Percentiles rank a stretch among this genome's conserved stretches.
These are phyloP conservation scores for Ustilago vetiveriae DNA, from an alignment of 1,284 basidiomycete species.

Conservation along the genomic window DNA sequence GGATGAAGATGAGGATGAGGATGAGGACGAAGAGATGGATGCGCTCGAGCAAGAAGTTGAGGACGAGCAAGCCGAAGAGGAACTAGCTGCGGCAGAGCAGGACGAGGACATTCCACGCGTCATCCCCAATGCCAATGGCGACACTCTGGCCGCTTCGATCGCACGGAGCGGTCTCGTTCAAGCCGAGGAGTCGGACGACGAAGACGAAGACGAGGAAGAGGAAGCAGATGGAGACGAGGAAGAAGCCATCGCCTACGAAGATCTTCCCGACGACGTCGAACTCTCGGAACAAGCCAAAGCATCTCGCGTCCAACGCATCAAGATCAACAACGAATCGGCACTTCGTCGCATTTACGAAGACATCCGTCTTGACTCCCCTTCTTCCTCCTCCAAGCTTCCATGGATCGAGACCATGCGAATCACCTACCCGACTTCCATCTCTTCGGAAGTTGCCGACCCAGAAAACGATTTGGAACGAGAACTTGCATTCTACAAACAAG, in stretches of 20 bases:
- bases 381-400: slow-evolving; percentile 46
- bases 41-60: slow-evolving; percentile 20
- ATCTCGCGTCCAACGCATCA: slow-evolving; percentile 55
- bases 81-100: slow-evolving; percentile 9
- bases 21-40: slow-evolving; percentile 31
- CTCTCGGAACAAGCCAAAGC: slow-evolving; percentile 53
- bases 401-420: slow-evolving; percentile 66
- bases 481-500: slow-evolving; percentile 97
- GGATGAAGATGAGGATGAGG: slow-evolving; percentile 37
- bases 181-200: slow-evolving; percentile 45
- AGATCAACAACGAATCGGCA: slow-evolving; percentile 61
- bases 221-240: slow-evolving; percentile 23
- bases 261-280: slow-evolving; percentile 54
- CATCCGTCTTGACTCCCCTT: slow-evolving; percentile 53
- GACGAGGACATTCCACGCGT: slow-evolving; percentile 36
- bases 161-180: slow-evolving; percentile 59
- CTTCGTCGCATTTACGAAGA: slow-evolving; percentile 55
- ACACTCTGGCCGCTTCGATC: slow-evolving; percentile 62
- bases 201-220: slow-evolving; percentile 45
- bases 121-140: slow-evolving; percentile 48
- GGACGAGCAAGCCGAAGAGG: slow-evolving; percentile 22
- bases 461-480: slow-evolving; percentile 91
- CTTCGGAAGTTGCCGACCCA: slow-evolving; percentile 72
- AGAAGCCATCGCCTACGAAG: slow-evolving; percentile 46
- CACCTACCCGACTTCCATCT: slow-evolving; percentile 45